Evolutionary conservation across 257 asterid genomes (phyloP).

Genomic region (Osmanthus fragrans): DNA sequence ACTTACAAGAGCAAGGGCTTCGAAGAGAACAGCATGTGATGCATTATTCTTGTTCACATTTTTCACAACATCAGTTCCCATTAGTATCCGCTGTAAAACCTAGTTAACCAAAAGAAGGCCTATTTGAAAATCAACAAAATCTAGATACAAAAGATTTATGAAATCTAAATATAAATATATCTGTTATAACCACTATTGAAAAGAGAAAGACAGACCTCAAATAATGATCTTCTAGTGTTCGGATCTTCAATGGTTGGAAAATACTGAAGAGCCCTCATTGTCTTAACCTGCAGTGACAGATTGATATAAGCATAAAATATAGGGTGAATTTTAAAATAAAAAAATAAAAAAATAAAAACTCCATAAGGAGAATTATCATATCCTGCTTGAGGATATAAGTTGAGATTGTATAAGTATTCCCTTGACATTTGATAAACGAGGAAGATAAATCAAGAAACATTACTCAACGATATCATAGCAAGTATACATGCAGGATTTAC

Average conservation of each 20-base stretch:
- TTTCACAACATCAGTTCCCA: slow-evolving; percentile 99
- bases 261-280: slow-evolving; percentile 99
- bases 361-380: slow-evolving; percentile 2
- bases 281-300: slow-evolving; percentile 67
- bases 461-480: neutral
- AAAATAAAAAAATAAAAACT: neutral
- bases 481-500: neutral
- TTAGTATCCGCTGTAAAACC: slow-evolving; percentile 95
- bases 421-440: neutral
- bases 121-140: neutral
- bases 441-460: slow-evolving; percentile 2
- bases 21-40: slow-evolving; percentile 99
- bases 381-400: slow-evolving; percentile 17
- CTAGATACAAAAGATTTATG: neutral
- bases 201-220: slow-evolving; percentile 66
- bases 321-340: slow-evolving; percentile 10
- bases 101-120: slow-evolving; percentile 28
- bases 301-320: slow-evolving; percentile 7
- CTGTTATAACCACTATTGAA: neutral
- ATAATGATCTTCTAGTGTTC: slow-evolving; percentile 86
- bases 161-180: neutral
- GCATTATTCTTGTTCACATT: slow-evolving; percentile 99
- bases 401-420: slow-evolving; percentile 11
- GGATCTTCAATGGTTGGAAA: slow-evolving; percentile 98
- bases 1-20: slow-evolving; percentile 98